Evolutionary conservation across 1,139 yeast genomes (phyloP), one percentile per base, ranked within the genome.

Genomic region (Suhomyces maxii): DNA sequence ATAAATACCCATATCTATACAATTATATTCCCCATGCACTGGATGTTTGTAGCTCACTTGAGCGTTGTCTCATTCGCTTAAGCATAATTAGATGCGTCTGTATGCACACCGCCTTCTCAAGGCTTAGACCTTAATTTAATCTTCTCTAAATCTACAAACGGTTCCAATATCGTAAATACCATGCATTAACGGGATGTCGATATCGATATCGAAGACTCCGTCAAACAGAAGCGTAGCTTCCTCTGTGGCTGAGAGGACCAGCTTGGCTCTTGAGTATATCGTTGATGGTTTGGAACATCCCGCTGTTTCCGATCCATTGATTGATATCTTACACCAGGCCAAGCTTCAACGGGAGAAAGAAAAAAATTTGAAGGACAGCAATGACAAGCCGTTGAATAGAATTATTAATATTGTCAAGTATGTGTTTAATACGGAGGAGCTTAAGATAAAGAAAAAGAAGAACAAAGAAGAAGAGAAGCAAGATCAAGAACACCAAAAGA

Each of bases 171-270:
- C 31, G 31, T 28, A 11, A 11, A 3, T 9, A 28, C n/a, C 11
- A 28, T 9, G 31, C 31, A 28, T 28, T 28, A 28, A 28, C 31
- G 6, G n/a, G 31, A 28, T 28, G 31, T 28, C 31, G 31, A 25
- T 10, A 11, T 28, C 31, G 31, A 4, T 10, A 36, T 39, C 42
- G 10, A 39, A 39, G 34, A 36, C 34, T 26, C 23, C 34, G 7
- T 18, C 28, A 7, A 39, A 33, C 26, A 39, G 37, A 34, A 39
- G 42, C 26, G 34, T 39, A 10, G 42, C 42, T 5, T 39, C 42
- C 2, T 28, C 31, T 28, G 31, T 28, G n/a, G 42, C 28, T 7
- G 37, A 39, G 13, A 37, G 25, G 12, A 39, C 34, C 25, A 32
- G 33, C 9, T 10, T 23, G 9, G 42, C 37, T 1, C 11, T 39